Evolutionary conservation across 345 rosid genomes (phyloP), one percentile per base, ranked within the genome.

Genomic region (Rhizophora mangle): DNA sequence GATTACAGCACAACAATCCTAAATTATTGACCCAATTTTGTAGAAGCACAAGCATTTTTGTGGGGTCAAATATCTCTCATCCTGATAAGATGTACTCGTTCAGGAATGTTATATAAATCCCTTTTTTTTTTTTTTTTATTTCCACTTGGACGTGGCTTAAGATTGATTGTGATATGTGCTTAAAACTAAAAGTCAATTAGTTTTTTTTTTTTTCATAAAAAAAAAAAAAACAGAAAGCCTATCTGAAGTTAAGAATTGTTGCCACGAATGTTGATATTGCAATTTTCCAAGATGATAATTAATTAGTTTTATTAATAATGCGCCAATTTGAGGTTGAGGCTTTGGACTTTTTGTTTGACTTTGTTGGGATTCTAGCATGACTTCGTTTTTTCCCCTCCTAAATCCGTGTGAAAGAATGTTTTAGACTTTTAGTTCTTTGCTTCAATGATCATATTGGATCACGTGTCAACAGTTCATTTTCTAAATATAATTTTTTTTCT

Each of bases 81-180:
- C 71, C 31, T 37, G 13, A 55, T 58, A n/a, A 67, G 43, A 43
- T 30, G 27, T 61, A 16, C 27, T 10, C 60, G 6, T 21, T 24
- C 46, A 20, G 24, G 18, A 36, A 63, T 31, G 26, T 31, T 47
- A 11, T 51, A 4, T 13, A 56, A 0, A 13, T 56, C 18, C 16
- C 10, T 24, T 13, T 1, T 9, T 13, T 22, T 9, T 21, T 55
- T 9, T 36, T 13, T 34, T 22, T 2, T 24, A 24, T 24, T 0
- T 31, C 15, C 54, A 46, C 4, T 49, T 2, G 26, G 60, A 75
- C 84, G 82, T 78, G 80, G 75, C 71, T 60, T 63, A 18, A 72
- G 52, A 10, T 7, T 8, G 20, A 60, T 72, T 64, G 65, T 46
- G 27, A n/a, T 62, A 31, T 11, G 58, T 68, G 79, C 49, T 53